Evolutionary conservation across 208 protist genomes (phyloP), one percentile per base, ranked within the genome.

Genomic region (Trypanosoma cruzi): DNA sequence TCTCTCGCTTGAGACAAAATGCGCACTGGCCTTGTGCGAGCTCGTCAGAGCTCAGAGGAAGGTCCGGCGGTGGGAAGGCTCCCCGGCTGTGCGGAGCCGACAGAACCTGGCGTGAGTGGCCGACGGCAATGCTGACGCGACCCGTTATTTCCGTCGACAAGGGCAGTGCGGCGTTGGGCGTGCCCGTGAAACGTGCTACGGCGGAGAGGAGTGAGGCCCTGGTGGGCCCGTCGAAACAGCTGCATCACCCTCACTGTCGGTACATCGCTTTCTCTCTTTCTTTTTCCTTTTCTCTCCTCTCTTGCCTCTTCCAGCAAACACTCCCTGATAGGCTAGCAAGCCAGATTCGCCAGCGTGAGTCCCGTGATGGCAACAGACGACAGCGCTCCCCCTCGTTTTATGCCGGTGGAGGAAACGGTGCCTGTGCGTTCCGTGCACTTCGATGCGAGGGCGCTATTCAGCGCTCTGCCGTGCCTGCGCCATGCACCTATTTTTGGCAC

Each of bases 401-500:
- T 68, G 31, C 28, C 37, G 1, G 59, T 48, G 14, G 64, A 69
- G 28, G 37, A 82, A 32, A 31, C 61, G 10, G 56, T 63, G 46
- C 63, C 71, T 7, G 67, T 32, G 11, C 13, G 28, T 40, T 72
- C 76, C 48, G 57, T 85, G 5, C 81, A 90, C 71, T 77, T 77
- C 11, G 56, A 74, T 14, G 80, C 82, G 1, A 64, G 52, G 3
- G 10, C 54, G 0, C 29, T 85, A 11, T 88, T 91, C 50, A 53
- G 24, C n/a, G 18, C 4, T 18, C 67, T 60, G 8, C 80, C 80
- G 18, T 76, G 62, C 29, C 4, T 84, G 2, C 68, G 71, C 16
- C 56, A 70, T 16, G 67, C 88, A 4, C 82, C 85, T 18, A 44
- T 87, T n/a, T 86, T 87, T 52, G 82, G 77, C 28, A 53, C 74